Evolutionary conservation across 108 stramenopile genomes (phyloP).

Genomic region (Stephanodiscus triporus): DNA sequence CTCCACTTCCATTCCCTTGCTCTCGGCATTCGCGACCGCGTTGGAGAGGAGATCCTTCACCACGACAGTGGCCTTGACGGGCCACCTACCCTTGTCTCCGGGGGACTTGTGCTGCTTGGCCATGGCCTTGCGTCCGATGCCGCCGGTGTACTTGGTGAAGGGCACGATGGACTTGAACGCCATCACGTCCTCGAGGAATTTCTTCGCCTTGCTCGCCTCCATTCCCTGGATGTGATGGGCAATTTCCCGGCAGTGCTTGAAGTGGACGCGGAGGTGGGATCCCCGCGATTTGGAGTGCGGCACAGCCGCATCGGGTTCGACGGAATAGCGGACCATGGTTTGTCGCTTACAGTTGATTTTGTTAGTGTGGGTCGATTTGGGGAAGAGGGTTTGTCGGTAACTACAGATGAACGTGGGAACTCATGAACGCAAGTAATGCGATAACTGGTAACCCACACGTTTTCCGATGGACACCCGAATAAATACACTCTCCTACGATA

Average conservation of each 20-base stretch:
- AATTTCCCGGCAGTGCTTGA: conserved; percentile 99
- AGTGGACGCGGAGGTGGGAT: conserved; percentile 97
- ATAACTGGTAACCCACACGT: not conserved
- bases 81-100: conserved; percentile 97
- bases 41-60: conserved; percentile 95
- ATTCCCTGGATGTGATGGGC: conserved; percentile 95
- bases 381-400: not conserved
- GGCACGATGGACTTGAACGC: conserved; percentile 95
- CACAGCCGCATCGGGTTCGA: conserved; percentile 81
- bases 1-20: conserved; percentile 92
- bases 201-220: conserved; percentile 87
- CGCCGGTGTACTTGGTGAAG: conserved; percentile 96
- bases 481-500: too few species aligned
- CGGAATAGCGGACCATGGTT: conserved; percentile 83
- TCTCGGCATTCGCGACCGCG: conserved; percentile 97
- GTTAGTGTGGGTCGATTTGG: not conserved
- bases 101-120: conserved; percentile 92
- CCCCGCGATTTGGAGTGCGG: conserved; percentile 93
- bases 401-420: conserved; percentile 5
- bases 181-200: conserved; percentile 94
- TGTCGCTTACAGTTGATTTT: conserved; percentile 7
- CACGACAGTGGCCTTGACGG: conserved; percentile 96
- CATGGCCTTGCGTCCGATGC: conserved; percentile 96
- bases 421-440: not conserved
- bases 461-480: not conserved